A percentile compares a stretch with the other conserved stretches of the same genome.
These are phyloP conservation scores for Mycena venus DNA, from an alignment of 768 basidiomycete genomes.

Conservation along the genomic window DNA sequence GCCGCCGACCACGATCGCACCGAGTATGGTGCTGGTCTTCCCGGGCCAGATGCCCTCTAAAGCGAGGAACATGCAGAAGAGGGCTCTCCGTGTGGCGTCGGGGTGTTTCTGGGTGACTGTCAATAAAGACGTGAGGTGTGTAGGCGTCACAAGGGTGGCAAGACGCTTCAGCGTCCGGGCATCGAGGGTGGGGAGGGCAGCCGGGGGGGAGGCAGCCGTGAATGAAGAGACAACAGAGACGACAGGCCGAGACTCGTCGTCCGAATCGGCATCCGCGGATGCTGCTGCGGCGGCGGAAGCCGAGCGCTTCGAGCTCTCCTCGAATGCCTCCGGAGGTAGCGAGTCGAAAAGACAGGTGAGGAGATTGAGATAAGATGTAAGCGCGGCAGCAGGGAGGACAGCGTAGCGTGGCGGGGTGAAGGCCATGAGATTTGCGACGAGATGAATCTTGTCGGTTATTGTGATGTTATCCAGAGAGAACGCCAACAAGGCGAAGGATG, in stretches of 20 bases:
- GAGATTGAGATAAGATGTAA: constrained; percentile 69
- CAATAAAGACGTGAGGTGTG: constrained; percentile 72
- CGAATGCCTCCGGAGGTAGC: constrained; percentile 67
- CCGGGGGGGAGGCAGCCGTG: constrained; percentile 29
- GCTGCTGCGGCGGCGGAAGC: constrained; percentile 21
- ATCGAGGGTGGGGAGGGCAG: constrained; percentile 62
- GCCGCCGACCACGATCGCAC: constrained; percentile 60
- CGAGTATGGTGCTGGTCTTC: constrained; percentile 69
- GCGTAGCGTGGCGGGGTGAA: constrained; percentile 76
- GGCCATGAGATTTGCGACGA: constrained; percentile 79
- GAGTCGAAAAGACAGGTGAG: constrained; percentile 63
- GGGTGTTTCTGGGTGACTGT: constrained; percentile 54
- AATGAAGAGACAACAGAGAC: constrained; percentile 57
- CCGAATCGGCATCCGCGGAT: constrained; percentile 48
- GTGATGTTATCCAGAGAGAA: constrained; percentile 46
- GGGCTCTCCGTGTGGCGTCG: constrained; percentile 51
- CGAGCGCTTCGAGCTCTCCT: constrained; percentile 50
- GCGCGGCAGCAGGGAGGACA: constrained; percentile 56
- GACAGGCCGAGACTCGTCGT: constrained; percentile 43
- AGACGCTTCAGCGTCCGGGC: constrained; percentile 74
- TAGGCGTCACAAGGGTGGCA: constrained; percentile 62
- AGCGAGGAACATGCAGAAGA: constrained; percentile 72
- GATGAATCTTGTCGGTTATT: constrained; percentile 61
- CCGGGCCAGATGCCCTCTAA: constrained; percentile 74
- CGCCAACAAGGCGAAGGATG: constrained; percentile 45